Evolutionary conservation across 345 rosid genomes (phyloP).

Genomic region (Odontarrhena argentea): DNA sequence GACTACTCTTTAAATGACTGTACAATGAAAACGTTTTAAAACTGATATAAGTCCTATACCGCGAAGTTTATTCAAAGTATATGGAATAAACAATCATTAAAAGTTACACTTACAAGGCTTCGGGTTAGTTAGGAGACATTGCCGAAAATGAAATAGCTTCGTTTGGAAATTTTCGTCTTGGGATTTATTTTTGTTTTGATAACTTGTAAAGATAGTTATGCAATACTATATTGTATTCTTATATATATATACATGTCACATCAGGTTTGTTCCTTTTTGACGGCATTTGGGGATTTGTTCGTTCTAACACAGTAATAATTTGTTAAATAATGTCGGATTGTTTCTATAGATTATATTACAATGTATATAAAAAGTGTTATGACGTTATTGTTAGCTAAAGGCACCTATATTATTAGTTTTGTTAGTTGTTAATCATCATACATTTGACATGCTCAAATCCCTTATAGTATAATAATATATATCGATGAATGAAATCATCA

Average conservation of each 20-base stretch:
- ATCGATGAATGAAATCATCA: conserved; percentile 24
- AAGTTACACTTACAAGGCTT: conserved; percentile 44
- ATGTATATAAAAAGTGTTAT: neutral
- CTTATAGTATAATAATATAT: conserved; percentile 30
- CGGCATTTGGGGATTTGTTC: neutral
- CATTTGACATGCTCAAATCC: conserved; percentile 9
- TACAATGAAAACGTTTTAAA: neutral
- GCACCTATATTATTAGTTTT: neutral
- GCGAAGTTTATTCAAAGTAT: conserved; percentile 8
- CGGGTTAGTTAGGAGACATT: conserved; percentile 50
- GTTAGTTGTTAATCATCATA: neutral
- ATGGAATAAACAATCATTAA: conserved; percentile 38
- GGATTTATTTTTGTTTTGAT: conserved; percentile 30
- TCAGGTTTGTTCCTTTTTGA: conserved; percentile 38
- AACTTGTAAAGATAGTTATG: conserved; percentile 44
- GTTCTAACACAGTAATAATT: neutral
- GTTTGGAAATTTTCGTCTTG: conserved; percentile 28
- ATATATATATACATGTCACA: conserved; percentile 34
- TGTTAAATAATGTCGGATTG: conserved; percentile 16
- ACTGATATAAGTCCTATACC: conserved; percentile 18
- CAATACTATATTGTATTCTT: conserved; percentile 28
- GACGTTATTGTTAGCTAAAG: conserved; percentile 10
- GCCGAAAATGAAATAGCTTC: conserved; percentile 61
- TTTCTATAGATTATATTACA: conserved; percentile 43
- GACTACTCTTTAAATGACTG: neutral